A percentile compares a stretch with the other conserved stretches of the same genome.
phyloP scores from a whole-genome alignment of 208 protist species.

The Kentomonas sorsogonicus region DNA sequence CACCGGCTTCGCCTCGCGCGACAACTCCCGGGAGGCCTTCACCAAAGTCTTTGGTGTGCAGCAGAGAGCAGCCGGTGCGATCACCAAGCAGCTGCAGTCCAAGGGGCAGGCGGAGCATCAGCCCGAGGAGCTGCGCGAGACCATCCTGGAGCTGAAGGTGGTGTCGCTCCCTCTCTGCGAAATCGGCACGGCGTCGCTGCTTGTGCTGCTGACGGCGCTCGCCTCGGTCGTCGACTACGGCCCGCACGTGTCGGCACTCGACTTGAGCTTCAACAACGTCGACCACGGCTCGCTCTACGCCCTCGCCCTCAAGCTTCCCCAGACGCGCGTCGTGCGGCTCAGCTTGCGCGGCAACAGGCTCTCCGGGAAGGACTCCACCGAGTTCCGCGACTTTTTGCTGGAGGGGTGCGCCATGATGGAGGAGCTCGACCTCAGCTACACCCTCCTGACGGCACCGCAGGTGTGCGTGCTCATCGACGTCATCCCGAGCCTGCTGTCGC shows the following conservation, averaged over 20 bases:
- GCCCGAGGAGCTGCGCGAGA: not conserved
- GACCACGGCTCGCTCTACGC: conserved; percentile 30
- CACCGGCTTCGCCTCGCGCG: conserved; percentile 32
- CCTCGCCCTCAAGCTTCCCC: conserved; percentile 38
- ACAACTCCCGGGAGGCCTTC: not conserved
- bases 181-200: conserved; percentile 43
- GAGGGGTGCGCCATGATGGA: conserved; percentile 46
- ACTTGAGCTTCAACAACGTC: conserved; percentile 73
- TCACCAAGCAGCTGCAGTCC: not conserved
- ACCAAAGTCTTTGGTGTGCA: not conserved
- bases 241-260: conserved; percentile 23
- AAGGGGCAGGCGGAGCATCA: not conserved
- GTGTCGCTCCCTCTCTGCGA: conserved; percentile 68
- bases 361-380: conserved; percentile 18
- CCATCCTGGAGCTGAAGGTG: conserved; percentile 20
- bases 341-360: conserved; percentile 75
- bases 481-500: conserved; percentile 35
- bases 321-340: conserved; percentile 40
- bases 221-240: conserved; percentile 11
- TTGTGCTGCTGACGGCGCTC: conserved; percentile 52
- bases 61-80: not conserved
- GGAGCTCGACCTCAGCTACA: conserved; percentile 77
- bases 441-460: conserved; percentile 37
- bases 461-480: conserved; percentile 51
- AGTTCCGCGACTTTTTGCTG: conserved; percentile 61